Percentiles rank a stretch among this genome's conserved stretches.
phyloP scores from a whole-genome alignment of 2,329 filamentous ascomycete genomes.

The Xylariaceae sp. region DNA sequence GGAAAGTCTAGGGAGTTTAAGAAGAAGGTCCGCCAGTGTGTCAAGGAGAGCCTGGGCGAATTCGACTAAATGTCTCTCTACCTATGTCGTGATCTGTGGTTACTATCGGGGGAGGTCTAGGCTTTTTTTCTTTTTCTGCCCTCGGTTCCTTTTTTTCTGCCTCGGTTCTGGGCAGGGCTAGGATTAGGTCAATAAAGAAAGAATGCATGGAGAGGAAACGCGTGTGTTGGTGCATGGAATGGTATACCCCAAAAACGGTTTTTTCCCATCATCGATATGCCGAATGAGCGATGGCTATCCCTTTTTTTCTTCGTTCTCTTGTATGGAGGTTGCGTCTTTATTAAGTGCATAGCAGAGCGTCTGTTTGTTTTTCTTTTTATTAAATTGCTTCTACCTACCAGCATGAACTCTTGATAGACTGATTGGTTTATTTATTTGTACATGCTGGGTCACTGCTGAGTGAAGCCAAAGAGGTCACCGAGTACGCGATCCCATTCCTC shows the following conservation, averaged over 20 bases:
- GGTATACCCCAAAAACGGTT: no score
- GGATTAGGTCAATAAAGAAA: no score
- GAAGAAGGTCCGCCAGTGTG: conserved; percentile 69
- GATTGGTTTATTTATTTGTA: not conserved
- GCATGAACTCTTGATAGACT: not conserved
- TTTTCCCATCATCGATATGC: no score
- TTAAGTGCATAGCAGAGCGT: conserved; percentile 2
- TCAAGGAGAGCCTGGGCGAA: conserved; percentile 75
- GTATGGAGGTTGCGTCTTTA: conserved; percentile 13
- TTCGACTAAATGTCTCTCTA: conserved; percentile 38
- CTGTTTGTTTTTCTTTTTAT: not conserved
- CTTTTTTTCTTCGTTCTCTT: not conserved
- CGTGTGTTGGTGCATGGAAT: no score
- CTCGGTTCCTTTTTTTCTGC: not conserved
- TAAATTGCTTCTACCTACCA: not conserved
- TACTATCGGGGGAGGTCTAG: not conserved
- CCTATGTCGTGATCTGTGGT: conserved; percentile 4
- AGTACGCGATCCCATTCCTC: conserved; percentile 88
- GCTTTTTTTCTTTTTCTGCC: not conserved
- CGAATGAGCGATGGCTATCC: not conserved
- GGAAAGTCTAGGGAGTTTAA: conserved; percentile 66
- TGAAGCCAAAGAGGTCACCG: conserved; percentile 60
- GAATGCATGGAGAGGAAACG: no score
- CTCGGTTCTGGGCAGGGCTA: no score
- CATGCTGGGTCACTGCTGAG: conserved; percentile 22